Conservation (phyloP, 2,329 filamentous ascomycete genomes). For the Alternaria incomplexa region DNA sequence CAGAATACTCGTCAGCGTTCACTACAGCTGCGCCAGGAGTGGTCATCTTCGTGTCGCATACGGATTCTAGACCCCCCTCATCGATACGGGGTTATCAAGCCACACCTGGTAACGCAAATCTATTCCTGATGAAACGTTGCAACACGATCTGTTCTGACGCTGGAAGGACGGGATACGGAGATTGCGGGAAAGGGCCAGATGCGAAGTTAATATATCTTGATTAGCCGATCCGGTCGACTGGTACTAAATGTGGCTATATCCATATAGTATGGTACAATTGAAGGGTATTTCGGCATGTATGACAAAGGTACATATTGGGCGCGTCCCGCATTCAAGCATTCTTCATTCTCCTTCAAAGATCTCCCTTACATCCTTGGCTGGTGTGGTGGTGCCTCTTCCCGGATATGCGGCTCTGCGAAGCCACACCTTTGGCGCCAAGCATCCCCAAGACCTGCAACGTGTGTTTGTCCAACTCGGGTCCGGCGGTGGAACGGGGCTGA, state of each 20-base stretch:
- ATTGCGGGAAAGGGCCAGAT: not conserved
- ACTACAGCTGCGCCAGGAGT: no score
- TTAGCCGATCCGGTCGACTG: slow-evolving; percentile 10
- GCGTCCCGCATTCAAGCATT: not conserved
- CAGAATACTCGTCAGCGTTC: no score
- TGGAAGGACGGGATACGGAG: not conserved
- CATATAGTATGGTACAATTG: slow-evolving; percentile 6
- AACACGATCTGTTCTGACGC: no score
- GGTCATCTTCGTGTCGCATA: no score
- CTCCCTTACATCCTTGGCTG: not conserved
- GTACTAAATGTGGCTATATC: slow-evolving; percentile 13
- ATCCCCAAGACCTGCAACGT: slow-evolving; percentile 1
- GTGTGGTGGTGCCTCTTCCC: not conserved
- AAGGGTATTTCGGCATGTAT: slow-evolving; percentile 2
- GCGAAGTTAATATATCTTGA: not conserved
- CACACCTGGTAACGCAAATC: no score
- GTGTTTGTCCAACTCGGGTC: not conserved
- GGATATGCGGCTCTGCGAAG: slow-evolving; percentile 1
- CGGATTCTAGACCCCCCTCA: no score
- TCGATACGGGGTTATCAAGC: no score
- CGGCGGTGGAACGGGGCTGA: not conserved
- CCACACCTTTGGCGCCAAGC: slow-evolving; percentile 5
- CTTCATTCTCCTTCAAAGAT: not conserved
- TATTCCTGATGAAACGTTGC: no score
- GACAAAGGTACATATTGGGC: not conserved